Percentiles rank a stretch among this genome's conserved stretches.
Conservation (phyloP, 1,284 basidiomycete genomes). For the Fomitiporia mediterranea region DNA sequence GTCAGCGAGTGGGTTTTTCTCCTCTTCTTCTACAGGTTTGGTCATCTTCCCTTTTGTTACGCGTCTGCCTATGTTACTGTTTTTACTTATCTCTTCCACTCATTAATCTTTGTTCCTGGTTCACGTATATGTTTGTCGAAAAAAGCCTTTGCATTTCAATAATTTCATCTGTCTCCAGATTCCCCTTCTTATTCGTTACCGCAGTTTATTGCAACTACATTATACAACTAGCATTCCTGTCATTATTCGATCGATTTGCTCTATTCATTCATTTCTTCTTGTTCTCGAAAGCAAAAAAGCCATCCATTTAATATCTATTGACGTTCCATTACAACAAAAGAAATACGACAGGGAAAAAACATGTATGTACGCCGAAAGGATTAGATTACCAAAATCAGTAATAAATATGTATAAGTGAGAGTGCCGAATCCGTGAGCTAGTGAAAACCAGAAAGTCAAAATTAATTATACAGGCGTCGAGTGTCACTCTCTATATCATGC, state of each 20-base stretch:
- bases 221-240: neutral
- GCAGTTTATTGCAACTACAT: neutral
- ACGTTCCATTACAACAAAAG: neutral
- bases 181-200: neutral
- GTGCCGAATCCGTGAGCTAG: neutral
- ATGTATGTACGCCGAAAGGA: too few species aligned
- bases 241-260: neutral
- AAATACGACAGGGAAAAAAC: neutral
- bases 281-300: neutral
- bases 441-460: neutral
- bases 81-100: neutral
- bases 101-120: neutral
- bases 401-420: neutral
- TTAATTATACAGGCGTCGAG: neutral
- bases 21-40: neutral
- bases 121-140: neutral
- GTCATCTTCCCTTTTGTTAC: neutral
- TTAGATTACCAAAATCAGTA: too few species aligned
- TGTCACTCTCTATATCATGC: slow-evolving; percentile 30
- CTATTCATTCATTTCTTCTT: neutral
- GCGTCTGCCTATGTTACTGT: neutral
- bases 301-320: neutral
- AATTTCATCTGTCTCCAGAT: neutral
- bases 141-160: neutral
- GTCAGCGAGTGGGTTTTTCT: neutral